Base-by-base conservation (phyloP, 495 filamentous ascomycete genomes). In the Astrothelium macrocarpum region DNA sequence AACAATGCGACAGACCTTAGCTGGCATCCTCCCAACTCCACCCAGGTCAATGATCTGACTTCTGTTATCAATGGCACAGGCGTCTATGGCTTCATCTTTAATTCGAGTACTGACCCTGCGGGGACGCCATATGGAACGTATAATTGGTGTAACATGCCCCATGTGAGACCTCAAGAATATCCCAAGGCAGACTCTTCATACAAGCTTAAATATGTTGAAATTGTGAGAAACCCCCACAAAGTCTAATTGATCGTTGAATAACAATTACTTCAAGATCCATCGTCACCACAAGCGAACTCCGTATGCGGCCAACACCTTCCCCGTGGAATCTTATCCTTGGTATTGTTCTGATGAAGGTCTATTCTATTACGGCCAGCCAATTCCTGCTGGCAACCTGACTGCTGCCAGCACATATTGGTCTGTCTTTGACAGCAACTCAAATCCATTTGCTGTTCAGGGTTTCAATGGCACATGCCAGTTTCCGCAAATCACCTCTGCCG, bases 81-180 rank as follows among this genome's bases (percentile, higher is more conserved):
- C 31, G 77, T 83, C 0, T 83, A 86, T 70, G 84, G 83, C 14
- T 88, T 86, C 68, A 76, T 88, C 29, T 90, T 82, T 74, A 81
- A 86, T 67, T 76, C 76, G 56, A 87, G 85, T 11, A 63, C 70
- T 26, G 77, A 77, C 1, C 79, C 83, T 0, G 71, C 71, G 23
- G 71, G 70, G 2, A 65, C 60, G 16, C 62, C 75, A 34, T 84
- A 83, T 68, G 81, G 84, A 16, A 74, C 73, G 26, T 89, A 88
- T 73, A 86, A 88, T 68, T 90, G 83, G 80, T 90, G 87, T 71
- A 87, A 89, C 67, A 90, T 88, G 86, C 87, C 87, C 14, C 87
- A 89, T 73, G 83, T 86, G n/a, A 77, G 85, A 14, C 66, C 61
- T 53, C 67, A 68, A 2, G 82, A 86, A 65, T 90, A 89, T 67